Evolutionary conservation across 148 eudicot species (phyloP).

Genomic region (Vaccinium darrowii): DNA sequence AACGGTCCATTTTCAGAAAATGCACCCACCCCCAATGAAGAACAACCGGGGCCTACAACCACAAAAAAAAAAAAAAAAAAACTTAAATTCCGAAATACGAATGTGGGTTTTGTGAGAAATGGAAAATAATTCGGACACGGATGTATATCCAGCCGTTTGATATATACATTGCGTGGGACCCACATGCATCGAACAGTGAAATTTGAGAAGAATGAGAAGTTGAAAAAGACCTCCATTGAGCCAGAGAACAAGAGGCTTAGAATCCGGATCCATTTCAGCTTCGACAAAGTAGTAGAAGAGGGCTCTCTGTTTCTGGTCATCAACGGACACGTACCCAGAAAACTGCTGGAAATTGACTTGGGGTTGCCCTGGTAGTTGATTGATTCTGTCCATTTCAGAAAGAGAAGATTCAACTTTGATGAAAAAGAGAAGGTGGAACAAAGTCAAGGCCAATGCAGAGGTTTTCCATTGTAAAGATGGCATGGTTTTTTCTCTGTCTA

Average conservation of each 20-base stretch:
- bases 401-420: conserved; percentile 7
- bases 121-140: neutral
- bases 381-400: conserved; percentile 19
- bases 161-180: too few species aligned
- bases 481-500: conserved; percentile 13
- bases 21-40: conserved; percentile 34
- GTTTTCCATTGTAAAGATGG: conserved; percentile 21
- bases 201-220: neutral
- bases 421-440: neutral
- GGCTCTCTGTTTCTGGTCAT: conserved; percentile 21
- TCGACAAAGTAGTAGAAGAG: conserved; percentile 34
- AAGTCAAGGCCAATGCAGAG: conserved; percentile 14
- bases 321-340: conserved; percentile 31
- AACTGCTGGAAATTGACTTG: conserved; percentile 24
- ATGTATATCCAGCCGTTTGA: too few species aligned
- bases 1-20: conserved; percentile 33
- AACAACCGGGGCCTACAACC: conserved; percentile 33
- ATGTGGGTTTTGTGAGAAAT: neutral
- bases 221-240: conserved; percentile 25
- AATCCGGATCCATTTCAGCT: conserved; percentile 25
- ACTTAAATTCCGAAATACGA: neutral
- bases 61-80: neutral
- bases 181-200: too few species aligned
- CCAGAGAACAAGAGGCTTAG: conserved; percentile 35
- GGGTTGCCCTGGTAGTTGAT: conserved; percentile 26